Conservation (phyloP, 371 early-diverging fungal species). For the Rhizopus delemar region DNA sequence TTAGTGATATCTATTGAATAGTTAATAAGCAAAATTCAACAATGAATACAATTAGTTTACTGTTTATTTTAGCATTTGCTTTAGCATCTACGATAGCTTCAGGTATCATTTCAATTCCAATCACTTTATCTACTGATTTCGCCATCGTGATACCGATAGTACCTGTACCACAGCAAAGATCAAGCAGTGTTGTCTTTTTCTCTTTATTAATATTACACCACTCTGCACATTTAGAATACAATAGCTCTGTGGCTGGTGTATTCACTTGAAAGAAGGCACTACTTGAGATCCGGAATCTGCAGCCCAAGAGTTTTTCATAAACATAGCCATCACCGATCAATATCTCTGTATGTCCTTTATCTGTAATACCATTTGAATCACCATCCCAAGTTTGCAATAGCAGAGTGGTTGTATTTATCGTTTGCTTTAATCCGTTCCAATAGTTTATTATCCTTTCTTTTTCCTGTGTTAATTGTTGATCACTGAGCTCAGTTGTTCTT, state of each 20-base stretch:
- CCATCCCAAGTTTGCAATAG: conserved; percentile 62
- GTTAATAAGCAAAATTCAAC: background rate
- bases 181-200: conserved; percentile 59
- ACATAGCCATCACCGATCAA: conserved; percentile 62
- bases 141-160: conserved; percentile 87
- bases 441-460: conserved; percentile 36
- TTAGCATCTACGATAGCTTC: conserved; percentile 79
- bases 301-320: conserved; percentile 67
- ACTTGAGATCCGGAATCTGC: conserved; percentile 73
- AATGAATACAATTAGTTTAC: conserved; percentile 25
- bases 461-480: conserved; percentile 37
- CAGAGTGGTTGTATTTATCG: conserved; percentile 50
- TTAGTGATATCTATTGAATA: conserved; percentile 37
- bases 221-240: conserved; percentile 59
- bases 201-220: conserved; percentile 42
- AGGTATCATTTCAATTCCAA: conserved; percentile 77
- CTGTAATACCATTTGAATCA: conserved; percentile 60
- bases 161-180: conserved; percentile 89
- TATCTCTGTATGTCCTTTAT: conserved; percentile 47
- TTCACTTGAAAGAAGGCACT: conserved; percentile 85
- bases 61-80: conserved; percentile 69
- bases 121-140: conserved; percentile 61
- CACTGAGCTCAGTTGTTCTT: conserved; percentile 46
- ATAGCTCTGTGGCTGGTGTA: conserved; percentile 67
- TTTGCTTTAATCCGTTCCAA: conserved; percentile 26